These are phyloP conservation scores for Actinomortierella ambigua DNA, from an alignment of 371 early-diverging fungal species.

Conservation along the genomic window DNA sequence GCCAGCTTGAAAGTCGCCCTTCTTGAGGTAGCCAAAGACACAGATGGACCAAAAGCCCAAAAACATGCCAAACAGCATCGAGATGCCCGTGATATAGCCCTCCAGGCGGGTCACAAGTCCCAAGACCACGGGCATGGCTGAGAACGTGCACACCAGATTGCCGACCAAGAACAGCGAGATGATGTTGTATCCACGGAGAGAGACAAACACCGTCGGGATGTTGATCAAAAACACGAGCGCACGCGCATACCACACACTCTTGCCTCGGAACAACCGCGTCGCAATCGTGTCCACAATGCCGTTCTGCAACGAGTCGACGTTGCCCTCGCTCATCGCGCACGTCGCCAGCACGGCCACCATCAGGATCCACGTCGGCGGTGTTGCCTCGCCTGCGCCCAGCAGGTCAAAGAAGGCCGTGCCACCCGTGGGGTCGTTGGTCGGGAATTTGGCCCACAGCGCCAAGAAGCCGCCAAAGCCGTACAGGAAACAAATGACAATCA, in stretches of 20 bases:
- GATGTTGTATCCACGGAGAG: constrained; percentile 48
- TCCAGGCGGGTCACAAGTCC: constrained; percentile 52
- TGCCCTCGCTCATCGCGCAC: constrained; percentile 58
- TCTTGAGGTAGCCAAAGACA: constrained; percentile 48
- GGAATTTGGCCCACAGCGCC: constrained; percentile 54
- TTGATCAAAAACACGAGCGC: constrained; percentile 54
- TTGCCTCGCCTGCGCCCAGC: constrained; percentile 40
- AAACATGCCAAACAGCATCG: constrained; percentile 51
- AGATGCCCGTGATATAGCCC: constrained; percentile 41
- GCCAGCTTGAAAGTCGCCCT: constrained; percentile 46
- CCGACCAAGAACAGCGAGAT: constrained; percentile 55
- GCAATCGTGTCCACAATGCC: constrained; percentile 59
- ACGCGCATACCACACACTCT: constrained; percentile 51
- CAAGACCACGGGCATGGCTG: constrained; percentile 54
- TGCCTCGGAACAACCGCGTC: constrained; percentile 49
- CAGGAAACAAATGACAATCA: constrained; percentile 53
- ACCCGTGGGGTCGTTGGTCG: constrained; percentile 28
- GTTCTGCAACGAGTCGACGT: constrained; percentile 63
- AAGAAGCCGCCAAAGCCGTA: constrained; percentile 65
- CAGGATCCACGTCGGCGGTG: constrained; percentile 50
- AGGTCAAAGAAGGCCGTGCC: constrained; percentile 54
- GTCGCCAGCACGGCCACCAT: constrained; percentile 49
- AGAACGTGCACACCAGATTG: constrained; percentile 58
- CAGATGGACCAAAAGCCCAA: constrained; percentile 51
- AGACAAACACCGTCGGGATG: constrained; percentile 57